A percentile compares a stretch with the other conserved stretches of the same genome.
phyloP scores from a whole-genome alignment of 2,329 filamentous ascomycete genomes.

The Scedosporium aurantiacum region DNA sequence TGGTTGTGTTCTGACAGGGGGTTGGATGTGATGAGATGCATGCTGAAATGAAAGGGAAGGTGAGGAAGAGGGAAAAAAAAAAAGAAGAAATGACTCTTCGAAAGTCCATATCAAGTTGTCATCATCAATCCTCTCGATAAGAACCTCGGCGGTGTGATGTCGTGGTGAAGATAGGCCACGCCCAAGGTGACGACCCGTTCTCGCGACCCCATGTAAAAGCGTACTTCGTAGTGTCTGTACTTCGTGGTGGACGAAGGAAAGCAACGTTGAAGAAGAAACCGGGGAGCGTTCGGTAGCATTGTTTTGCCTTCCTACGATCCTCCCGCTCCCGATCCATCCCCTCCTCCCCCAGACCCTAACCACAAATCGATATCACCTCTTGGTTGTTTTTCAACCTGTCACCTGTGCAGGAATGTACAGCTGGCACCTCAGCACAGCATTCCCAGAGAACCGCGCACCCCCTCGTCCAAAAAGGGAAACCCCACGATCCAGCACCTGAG shows the following conservation, averaged over 20 bases:
- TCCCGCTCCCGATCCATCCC: not conserved
- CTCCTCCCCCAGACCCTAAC: not conserved
- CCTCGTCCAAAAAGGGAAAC: not conserved
- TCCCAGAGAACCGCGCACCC: not conserved
- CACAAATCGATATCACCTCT: not conserved
- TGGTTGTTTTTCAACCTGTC: not conserved
- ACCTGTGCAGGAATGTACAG: not conserved
- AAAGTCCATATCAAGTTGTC: not conserved
- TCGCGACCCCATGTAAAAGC: not conserved
- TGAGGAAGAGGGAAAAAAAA: not conserved
- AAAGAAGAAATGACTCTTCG: not conserved
- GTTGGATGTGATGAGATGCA: not conserved
- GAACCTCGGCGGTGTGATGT: not conserved
- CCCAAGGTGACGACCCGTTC: not conserved
- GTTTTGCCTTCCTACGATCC: not conserved
- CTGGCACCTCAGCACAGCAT: not conserved
- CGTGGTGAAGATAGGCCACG: not conserved
- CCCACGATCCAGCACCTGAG: no score
- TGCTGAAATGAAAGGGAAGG: not conserved
- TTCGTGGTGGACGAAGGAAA: no score
- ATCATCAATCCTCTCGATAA: not conserved
- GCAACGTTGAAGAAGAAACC: not conserved
- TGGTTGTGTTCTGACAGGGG: not conserved
- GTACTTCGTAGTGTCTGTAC: no score
- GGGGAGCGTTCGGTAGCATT: not conserved